Percentiles rank a stretch among this genome's conserved stretches.
Evolutionary conservation across 495 filamentous ascomycete genomes (phyloP).

Genomic region (Penicillium lagena): DNA sequence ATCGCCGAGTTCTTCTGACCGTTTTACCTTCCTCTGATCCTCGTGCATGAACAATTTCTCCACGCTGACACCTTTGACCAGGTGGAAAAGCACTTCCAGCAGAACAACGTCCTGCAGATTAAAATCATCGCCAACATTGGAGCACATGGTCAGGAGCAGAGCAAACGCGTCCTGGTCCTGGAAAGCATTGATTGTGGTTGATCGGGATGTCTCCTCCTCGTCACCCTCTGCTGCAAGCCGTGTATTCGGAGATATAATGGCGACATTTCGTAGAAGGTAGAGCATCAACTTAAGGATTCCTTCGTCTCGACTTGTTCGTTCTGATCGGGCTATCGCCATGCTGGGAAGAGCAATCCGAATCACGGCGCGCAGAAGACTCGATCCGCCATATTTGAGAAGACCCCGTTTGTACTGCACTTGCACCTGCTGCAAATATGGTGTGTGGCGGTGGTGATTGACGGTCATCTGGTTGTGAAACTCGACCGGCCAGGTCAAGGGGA

Average conservation of each 20-base stretch:
- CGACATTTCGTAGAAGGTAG: conserved; percentile 82
- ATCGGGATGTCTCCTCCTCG: conserved; percentile 83
- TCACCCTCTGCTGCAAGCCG: conserved; percentile 58
- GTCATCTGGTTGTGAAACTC: conserved; percentile 82
- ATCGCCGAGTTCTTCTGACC: conserved; percentile 64
- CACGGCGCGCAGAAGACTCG: conserved; percentile 66
- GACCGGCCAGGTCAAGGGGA: conserved; percentile 91
- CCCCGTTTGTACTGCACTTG: conserved; percentile 86
- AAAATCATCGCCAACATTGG: conserved; percentile 90
- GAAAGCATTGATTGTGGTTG: conserved; percentile 81
- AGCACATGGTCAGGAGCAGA: conserved; percentile 75
- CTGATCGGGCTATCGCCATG: conserved; percentile 70
- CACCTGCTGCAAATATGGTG: conserved; percentile 78
- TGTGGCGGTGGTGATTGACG: conserved; percentile 84
- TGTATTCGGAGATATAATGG: conserved; percentile 68
- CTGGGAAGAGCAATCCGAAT: conserved; percentile 80
- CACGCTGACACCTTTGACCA: conserved; percentile 84
- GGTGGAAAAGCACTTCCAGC: conserved; percentile 84
- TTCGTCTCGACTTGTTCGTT: conserved; percentile 75
- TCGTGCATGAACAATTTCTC: conserved; percentile 83
- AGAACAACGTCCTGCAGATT: conserved; percentile 76
- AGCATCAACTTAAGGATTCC: conserved; percentile 89
- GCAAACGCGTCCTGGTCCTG: conserved; percentile 85
- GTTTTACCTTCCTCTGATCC: conserved; percentile 54
- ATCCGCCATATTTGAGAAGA: conserved; percentile 74